Conservation (phyloP, 1,284 basidiomycete species). For the Sanguinoderma infundibulare region DNA sequence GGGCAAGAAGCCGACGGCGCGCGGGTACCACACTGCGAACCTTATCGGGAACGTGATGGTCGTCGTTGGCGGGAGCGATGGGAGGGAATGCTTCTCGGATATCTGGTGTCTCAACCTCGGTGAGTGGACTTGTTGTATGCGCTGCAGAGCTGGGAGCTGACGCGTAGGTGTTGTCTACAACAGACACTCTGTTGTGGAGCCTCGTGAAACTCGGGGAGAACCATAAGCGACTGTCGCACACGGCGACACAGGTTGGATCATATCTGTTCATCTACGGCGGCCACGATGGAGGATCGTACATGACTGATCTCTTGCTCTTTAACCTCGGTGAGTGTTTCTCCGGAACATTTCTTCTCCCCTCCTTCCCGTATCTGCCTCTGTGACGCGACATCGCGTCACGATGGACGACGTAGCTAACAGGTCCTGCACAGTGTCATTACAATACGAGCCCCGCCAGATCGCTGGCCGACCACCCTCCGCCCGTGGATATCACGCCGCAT, state of each 20-base stretch:
- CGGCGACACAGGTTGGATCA: constrained; percentile 90
- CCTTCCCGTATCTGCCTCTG: background rate
- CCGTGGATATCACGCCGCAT: constrained; percentile 83
- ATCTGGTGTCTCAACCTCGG: constrained; percentile 88
- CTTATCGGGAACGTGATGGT: constrained; percentile 86
- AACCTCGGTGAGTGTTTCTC: constrained; percentile 70
- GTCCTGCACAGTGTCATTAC: constrained; percentile 54
- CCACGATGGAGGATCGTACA: constrained; percentile 82
- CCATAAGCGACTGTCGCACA: constrained; percentile 84
- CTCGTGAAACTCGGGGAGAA: constrained; percentile 57
- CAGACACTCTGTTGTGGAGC: constrained; percentile 78
- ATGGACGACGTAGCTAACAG: background rate
- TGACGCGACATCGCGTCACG: background rate
- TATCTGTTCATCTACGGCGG: constrained; percentile 91
- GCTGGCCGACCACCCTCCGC: constrained; percentile 74
- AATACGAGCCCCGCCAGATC: constrained; percentile 65
- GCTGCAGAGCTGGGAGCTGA: background rate
- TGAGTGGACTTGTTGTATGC: constrained; percentile 41
- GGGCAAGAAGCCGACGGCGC: constrained; percentile 59
- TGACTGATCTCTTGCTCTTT: constrained; percentile 81
- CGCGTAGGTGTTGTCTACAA: background rate
- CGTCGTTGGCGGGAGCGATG: constrained; percentile 82
- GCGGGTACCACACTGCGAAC: constrained; percentile 92
- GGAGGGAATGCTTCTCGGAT: constrained; percentile 82
- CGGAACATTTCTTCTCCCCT: background rate